phyloP scores from a whole-genome alignment of 305 asterid genomes.

The Lippia alba region DNA sequence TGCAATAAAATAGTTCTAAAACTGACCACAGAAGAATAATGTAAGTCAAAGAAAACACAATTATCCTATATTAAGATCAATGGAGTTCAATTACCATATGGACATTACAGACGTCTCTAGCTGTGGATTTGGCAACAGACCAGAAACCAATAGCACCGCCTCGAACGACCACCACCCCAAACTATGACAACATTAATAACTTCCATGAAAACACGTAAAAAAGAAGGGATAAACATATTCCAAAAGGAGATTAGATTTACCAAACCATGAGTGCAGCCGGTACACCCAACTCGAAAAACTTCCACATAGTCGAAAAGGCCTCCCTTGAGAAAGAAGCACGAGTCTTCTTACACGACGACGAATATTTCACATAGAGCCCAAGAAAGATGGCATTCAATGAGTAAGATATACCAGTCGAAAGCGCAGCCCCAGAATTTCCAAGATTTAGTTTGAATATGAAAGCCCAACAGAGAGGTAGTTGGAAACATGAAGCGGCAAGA shows the following conservation, averaged over 20 bases:
- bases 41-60: background rate
- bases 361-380: conserved; percentile 35
- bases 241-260: conserved; percentile 10
- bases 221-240: too few species aligned
- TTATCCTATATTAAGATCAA: background rate
- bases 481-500: conserved; percentile 21
- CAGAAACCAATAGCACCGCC: conserved; percentile 43
- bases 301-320: conserved; percentile 21
- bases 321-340: conserved; percentile 30
- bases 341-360: conserved; percentile 32
- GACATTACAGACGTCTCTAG: conserved; percentile 45
- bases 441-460: conserved; percentile 36
- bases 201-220: background rate
- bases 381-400: conserved; percentile 37
- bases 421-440: conserved; percentile 42
- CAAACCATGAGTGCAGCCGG: conserved; percentile 48
- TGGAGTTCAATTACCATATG: conserved; percentile 35
- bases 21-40: background rate
- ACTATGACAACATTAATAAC: conserved; percentile 11
- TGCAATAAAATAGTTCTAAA: background rate
- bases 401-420: conserved; percentile 37
- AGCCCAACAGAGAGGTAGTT: conserved; percentile 43
- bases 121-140: conserved; percentile 30
- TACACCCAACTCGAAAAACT: conserved; percentile 34
- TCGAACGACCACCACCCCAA: conserved; percentile 52